A percentile compares a stretch with the other conserved stretches of the same genome.
phyloP scores from a whole-genome alignment of 2,329 filamentous ascomycete genomes.

The Scedosporium boydii region DNA sequence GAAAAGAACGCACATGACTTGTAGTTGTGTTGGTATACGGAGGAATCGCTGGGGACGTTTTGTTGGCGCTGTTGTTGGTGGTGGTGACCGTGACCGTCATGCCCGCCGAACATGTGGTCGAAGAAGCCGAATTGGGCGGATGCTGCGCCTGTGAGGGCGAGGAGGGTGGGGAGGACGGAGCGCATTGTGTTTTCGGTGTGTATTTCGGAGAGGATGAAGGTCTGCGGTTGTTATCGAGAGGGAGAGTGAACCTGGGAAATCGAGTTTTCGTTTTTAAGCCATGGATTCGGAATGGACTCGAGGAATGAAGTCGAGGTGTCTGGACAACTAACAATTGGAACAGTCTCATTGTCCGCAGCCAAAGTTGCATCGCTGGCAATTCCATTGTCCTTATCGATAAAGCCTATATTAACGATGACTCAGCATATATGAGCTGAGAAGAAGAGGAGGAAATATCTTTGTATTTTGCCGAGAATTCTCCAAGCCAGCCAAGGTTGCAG shows the following conservation, averaged over 20 bases:
- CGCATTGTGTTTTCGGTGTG: not conserved
- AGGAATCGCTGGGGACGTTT: constrained; percentile 77
- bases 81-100: constrained; percentile 32
- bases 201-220: not conserved
- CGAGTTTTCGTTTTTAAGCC: too few species aligned
- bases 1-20: constrained; percentile 46
- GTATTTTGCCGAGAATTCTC: too few species aligned
- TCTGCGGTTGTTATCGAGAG: not conserved
- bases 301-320: too few species aligned
- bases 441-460: too few species aligned
- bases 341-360: too few species aligned
- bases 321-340: too few species aligned
- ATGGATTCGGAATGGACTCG: too few species aligned
- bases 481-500: too few species aligned
- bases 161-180: not conserved
- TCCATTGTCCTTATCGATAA: constrained; percentile 1
- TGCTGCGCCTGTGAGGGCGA: constrained; percentile 48
- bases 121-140: constrained; percentile 93
- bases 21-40: constrained; percentile 66
- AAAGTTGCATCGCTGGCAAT: constrained; percentile 7
- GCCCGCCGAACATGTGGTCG: constrained; percentile 85
- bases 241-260: not conserved
- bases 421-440: too few species aligned
- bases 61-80: constrained; percentile 53
- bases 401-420: too few species aligned